Conservation (phyloP, 345 rosid genomes). For the Salix exigua region DNA sequence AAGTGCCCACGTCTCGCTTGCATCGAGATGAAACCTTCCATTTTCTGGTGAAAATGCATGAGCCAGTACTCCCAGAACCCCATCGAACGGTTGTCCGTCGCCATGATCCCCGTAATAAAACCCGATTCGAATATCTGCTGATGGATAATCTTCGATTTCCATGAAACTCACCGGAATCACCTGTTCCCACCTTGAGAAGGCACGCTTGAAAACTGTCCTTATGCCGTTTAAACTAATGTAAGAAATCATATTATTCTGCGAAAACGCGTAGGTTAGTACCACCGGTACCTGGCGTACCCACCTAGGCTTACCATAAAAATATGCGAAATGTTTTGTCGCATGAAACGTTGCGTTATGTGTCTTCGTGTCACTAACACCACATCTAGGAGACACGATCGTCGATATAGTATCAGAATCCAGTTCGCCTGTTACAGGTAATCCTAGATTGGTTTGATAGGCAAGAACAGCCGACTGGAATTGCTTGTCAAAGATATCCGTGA, state of each 20-base stretch:
- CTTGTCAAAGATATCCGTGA: slow-evolving; percentile 61
- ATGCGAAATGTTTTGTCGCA: slow-evolving; percentile 50
- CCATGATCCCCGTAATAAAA: slow-evolving; percentile 68
- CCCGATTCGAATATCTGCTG: slow-evolving; percentile 67
- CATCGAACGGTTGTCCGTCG: slow-evolving; percentile 85
- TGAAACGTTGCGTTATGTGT: slow-evolving; percentile 21
- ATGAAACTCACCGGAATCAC: slow-evolving; percentile 68
- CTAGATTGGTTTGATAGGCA: slow-evolving; percentile 55
- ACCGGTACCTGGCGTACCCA: slow-evolving; percentile 51
- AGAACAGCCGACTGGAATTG: slow-evolving; percentile 52
- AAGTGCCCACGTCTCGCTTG: slow-evolving; percentile 71
- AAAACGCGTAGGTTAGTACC: slow-evolving; percentile 64
- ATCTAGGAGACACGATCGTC: slow-evolving; percentile 62
- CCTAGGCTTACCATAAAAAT: slow-evolving; percentile 65
- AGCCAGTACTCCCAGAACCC: slow-evolving; percentile 74
- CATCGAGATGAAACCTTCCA: slow-evolving; percentile 80
- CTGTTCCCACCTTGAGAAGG: slow-evolving; percentile 70
- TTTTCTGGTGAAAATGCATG: slow-evolving; percentile 88
- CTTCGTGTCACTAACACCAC: slow-evolving; percentile 59
- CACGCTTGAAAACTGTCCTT: slow-evolving; percentile 41
- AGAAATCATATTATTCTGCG: slow-evolving; percentile 43
- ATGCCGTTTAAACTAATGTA: slow-evolving; percentile 47
- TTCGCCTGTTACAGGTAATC: slow-evolving; percentile 59
- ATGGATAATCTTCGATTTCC: slow-evolving; percentile 37
- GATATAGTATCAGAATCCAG: slow-evolving; percentile 63